Base-by-base conservation (phyloP, 176 grass and related monocot species). In the Aegilops longissima region DNA sequence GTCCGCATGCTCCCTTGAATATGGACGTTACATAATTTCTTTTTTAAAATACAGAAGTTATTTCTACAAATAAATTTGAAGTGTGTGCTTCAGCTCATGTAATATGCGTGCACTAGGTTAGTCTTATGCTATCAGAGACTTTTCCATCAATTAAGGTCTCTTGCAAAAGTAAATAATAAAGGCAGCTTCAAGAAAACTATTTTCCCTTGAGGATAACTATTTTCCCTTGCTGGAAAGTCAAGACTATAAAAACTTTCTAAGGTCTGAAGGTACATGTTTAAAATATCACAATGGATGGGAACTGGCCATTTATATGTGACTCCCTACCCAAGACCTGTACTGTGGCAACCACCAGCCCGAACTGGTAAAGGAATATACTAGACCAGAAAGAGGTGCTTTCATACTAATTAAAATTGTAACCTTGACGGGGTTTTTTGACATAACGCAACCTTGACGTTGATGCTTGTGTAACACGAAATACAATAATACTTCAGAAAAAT, bases 31-130 rank as follows among this genome's bases (percentile, higher is more conserved):
- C n/a, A 47, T 73, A 7, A 73, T 47, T 73, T 45, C 12, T 45
- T 73, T 54, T 54, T 54, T 54, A 18, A 27, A 40, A 72, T 79
- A 56, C 56, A 21, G 31, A 58, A 6, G 35, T 16, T 29, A 1
- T 82, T 23, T 82, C 16, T 56, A 82, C 21, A 58, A 71, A 5
- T 70, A 82, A 59, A 39, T 71, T 38, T 21, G 39, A 18, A 77
- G 49, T 5, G 59, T 29, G 12, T 20, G 34, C 42, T 10, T 83
- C 45, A 9, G 49, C 12, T 29, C 16, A 61, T 74, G 54, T 7
- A 72, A 72, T 68, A 59, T 54, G 36, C 20, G 16, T 45, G 59
- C 38, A 42, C 2, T 66, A 38, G 20, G 20, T 8, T 24, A 70
- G 7, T 51, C 44, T 70, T 31, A 23, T 82, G 16, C 61, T n/a